phyloP scores from a whole-genome alignment of 805 yeast genomes.

The Kluyveromyces nonfermentans region DNA sequence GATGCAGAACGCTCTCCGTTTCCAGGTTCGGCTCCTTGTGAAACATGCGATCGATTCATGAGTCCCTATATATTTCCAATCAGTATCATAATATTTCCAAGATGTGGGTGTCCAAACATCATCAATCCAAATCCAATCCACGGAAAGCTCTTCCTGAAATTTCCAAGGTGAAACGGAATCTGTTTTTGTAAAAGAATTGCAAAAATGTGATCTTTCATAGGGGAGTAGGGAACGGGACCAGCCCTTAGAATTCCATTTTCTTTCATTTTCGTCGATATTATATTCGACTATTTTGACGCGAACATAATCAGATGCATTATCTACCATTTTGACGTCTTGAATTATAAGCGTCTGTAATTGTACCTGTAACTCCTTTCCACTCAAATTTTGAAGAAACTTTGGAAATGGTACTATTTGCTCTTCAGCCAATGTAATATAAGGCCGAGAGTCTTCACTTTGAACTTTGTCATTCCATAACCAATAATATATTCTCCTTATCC shows the following conservation, averaged over 20 bases:
- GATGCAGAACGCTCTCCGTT: conserved; percentile 13
- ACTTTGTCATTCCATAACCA: neutral
- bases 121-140: conserved; percentile 24
- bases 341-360: conserved; percentile 10
- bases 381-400: conserved; percentile 7
- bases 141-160: conserved; percentile 12
- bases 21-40: conserved; percentile 23
- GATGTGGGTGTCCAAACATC: conserved; percentile 17
- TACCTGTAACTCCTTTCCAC: conserved; percentile 7
- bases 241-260: conserved; percentile 22
- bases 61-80: conserved; percentile 20
- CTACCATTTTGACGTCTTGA: conserved; percentile 7
- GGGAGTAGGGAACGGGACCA: conserved; percentile 19
- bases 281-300: conserved; percentile 15
- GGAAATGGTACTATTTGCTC: conserved; percentile 8
- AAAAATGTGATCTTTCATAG: conserved; percentile 15
- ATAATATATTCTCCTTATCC: conserved; percentile 13
- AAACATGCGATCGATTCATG: conserved; percentile 19
- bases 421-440: neutral
- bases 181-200: conserved; percentile 2
- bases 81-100: conserved; percentile 22
- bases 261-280: conserved; percentile 22
- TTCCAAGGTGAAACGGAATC: conserved; percentile 18
- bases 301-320: neutral
- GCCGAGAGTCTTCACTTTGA: neutral